Evolutionary conservation across 2,329 filamentous ascomycete species (phyloP), one percentile per base, ranked within the genome.

Genomic region (Septoria petroselini): DNA sequence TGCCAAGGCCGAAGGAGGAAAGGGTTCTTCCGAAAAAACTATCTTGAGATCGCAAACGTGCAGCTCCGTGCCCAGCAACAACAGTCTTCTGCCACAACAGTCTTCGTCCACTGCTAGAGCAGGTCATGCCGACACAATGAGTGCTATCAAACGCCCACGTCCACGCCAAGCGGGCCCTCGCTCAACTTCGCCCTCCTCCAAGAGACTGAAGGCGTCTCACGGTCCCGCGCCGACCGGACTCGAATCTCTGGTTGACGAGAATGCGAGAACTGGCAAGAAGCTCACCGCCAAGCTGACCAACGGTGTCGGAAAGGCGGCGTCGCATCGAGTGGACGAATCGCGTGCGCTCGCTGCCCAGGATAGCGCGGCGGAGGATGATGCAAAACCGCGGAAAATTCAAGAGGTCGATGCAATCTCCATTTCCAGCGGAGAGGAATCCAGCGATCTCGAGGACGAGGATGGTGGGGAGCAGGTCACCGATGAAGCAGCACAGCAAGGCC

Each of bases 311-410:
- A 70, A 74, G 53, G 63, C 72, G 41, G 73, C 72, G 35, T 75
- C 76, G 57, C 73, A 70, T 50, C 73, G 76, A 33, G 75, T 83
- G 27, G 76, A 84, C 62, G 81, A 85, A 55, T 75, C 78, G 25
- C 74, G 72, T 47, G 72, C 79, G 8, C 72, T 77, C 1, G 76
- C 84, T 8, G 73, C 75, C 40, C 50, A 53, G 30, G 51, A 50
- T 15, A 47, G 19, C 23, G 45, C 51, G 8, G 73, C 71, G 27
- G 68, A 76, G 40, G 70, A 71, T 21, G 30, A 33, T 19, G 33
- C 52, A 31, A 71, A 74, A 38, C 34, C 9, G 23, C 23, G 23
- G 9, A 27, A 27, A 27, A 27, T 9, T 27, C 23, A 27, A 27
- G 11, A 31, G 7, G 25, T 19, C 15, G 56, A 58, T 3, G 34